Conservation (phyloP, 2,329 filamentous ascomycete species). For the Cladosporium austrohemisphaericum region DNA sequence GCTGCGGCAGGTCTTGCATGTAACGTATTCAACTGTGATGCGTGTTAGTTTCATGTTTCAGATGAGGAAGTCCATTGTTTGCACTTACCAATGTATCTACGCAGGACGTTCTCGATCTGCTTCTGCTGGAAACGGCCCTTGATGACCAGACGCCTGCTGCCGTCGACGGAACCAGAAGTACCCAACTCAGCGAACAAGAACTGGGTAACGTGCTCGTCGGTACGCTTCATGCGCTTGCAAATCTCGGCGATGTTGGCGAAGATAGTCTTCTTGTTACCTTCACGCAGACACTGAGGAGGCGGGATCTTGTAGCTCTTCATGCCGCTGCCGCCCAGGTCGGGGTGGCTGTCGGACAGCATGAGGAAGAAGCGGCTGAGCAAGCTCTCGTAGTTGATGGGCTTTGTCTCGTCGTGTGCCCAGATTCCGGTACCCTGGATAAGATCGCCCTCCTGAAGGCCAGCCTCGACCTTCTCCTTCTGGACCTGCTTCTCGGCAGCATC, state of each 20-base stretch:
- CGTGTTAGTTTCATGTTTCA: slow-evolving; percentile 23
- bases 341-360: slow-evolving; percentile 91
- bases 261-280: slow-evolving; percentile 99
- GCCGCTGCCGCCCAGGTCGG: slow-evolving; percentile 74
- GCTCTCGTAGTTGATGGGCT: slow-evolving; percentile 76
- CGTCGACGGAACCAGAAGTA: slow-evolving; percentile 93
- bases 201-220: slow-evolving; percentile 85
- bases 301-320: slow-evolving; percentile 98
- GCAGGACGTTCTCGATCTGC: slow-evolving; percentile 94
- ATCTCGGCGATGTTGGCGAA: slow-evolving; percentile 99
- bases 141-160: slow-evolving; percentile 88
- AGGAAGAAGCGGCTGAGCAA: slow-evolving; percentile 91
- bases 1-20: slow-evolving; percentile 96
- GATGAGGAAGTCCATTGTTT: neutral
- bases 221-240: slow-evolving; percentile 98
- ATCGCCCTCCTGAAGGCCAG: slow-evolving; percentile 61
- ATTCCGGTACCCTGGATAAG: slow-evolving; percentile 85
- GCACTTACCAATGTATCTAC: slow-evolving; percentile 84
- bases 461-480: slow-evolving; percentile 44
- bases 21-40: slow-evolving; percentile 81
- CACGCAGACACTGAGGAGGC: slow-evolving; percentile 94
- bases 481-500: slow-evolving; percentile 50
- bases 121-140: slow-evolving; percentile 99
- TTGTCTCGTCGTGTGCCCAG: slow-evolving; percentile 77
- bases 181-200: slow-evolving; percentile 98